These are phyloP conservation scores for Fusarium sp. DNA, from an alignment of 2,329 filamentous ascomycete species.

Conservation along the genomic window DNA sequence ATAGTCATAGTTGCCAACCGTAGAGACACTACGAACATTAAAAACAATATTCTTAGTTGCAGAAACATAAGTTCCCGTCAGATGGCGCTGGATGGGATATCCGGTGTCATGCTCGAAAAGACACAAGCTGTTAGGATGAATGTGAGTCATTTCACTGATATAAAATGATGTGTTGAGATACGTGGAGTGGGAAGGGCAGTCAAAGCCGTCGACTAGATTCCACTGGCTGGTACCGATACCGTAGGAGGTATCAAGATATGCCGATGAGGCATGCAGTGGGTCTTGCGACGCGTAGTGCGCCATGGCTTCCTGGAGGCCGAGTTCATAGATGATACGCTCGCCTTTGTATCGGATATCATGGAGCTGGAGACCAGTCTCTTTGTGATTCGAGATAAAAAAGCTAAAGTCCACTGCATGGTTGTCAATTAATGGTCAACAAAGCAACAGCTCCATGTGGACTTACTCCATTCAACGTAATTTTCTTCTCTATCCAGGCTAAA, in stretches of 20 bases:
- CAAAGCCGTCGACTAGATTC: conserved; percentile 60
- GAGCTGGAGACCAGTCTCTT: conserved; percentile 60
- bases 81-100: conserved; percentile 63
- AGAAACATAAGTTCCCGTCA: conserved; percentile 53
- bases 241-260: conserved; percentile 61
- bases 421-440: background rate
- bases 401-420: conserved; percentile 51
- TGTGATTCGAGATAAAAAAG: conserved; percentile 64
- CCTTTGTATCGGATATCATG: conserved; percentile 65
- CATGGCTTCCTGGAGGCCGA: conserved; percentile 65
- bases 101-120: conserved; percentile 64
- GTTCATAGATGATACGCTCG: conserved; percentile 66
- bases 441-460: background rate
- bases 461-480: conserved; percentile 33
- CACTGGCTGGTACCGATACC: conserved; percentile 60
- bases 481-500: conserved; percentile 23
- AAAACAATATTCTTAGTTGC: conserved; percentile 61
- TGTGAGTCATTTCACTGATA: conserved; percentile 55
- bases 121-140: conserved; percentile 63
- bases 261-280: conserved; percentile 57
- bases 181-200: conserved; percentile 63
- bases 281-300: conserved; percentile 63
- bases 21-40: conserved; percentile 58
- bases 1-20: conserved; percentile 66
- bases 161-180: conserved; percentile 62